Evolutionary conservation across 257 asterid species (phyloP), one percentile per base, ranked within the genome.

Genomic region (Catharanthus roseus): DNA sequence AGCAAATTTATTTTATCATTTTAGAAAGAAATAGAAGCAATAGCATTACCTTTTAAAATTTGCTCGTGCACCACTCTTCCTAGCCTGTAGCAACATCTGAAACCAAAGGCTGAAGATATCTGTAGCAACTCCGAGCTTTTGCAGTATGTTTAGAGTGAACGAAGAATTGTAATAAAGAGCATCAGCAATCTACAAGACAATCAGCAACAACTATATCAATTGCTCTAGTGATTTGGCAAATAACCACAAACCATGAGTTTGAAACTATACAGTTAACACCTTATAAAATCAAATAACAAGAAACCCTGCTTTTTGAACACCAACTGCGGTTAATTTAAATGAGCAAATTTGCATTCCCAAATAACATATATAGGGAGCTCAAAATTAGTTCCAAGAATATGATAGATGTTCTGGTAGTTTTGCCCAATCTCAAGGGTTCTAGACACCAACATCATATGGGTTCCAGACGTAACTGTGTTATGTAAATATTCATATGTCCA

Each of bases 101-200:
- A 95, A 95, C 99, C 99, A 95, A 69, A 91, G 97, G 85, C 76
- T 87, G 80, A 95, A 95, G 69, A 95, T 87, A 73, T 95, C 95
- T 16, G 97, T 82, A 68, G 96, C 95, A 69, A 89, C 87, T 75
- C 88, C 91, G 69, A 91, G 96, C 86, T 88, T 91, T 82, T 95
- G 99, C 75, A 95, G 80, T 77, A 91, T 85, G 82, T 45, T 83
- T 75, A 91, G 91, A 3, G 97, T 79, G 75, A 89, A 77, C 6
- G 85, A 72, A 39, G 99, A 83, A 82, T 95, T 95, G 62, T 95
- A 95, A 79, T 89, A 95, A 55, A 95, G 90, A 79, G 96, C 93
- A 82, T 89, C 97, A 74, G 99, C 97, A 65, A 95, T 87, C 99
- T 95, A 84, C 75, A 77, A 83, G 58, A 45, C 13, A 62, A 70